Evolutionary conservation across 2,329 filamentous ascomycete species (phyloP).

Genomic region (Didymellaceae sp.): DNA sequence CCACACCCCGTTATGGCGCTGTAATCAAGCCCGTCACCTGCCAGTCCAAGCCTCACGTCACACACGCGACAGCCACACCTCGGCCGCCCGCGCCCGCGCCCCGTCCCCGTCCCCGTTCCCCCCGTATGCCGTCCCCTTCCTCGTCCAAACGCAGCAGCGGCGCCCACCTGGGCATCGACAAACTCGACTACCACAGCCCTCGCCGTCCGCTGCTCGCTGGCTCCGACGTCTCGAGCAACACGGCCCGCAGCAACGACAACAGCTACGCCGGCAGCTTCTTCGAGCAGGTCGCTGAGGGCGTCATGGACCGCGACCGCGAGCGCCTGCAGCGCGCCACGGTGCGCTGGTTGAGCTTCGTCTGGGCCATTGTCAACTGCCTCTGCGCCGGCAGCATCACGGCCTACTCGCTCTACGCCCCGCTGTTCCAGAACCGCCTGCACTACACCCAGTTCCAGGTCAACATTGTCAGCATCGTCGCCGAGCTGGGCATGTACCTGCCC

Average conservation of each 20-base stretch:
- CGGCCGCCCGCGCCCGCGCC: constrained; percentile 9
- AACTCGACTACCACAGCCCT: constrained; percentile 56
- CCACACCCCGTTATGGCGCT: not conserved
- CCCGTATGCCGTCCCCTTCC: constrained; percentile 32
- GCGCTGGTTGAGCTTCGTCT: constrained; percentile 64
- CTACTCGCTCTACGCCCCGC: constrained; percentile 90
- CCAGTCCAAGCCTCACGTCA: constrained; percentile 8
- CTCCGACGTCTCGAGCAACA: constrained; percentile 37
- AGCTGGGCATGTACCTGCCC: constrained; percentile 88
- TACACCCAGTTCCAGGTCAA: constrained; percentile 96
- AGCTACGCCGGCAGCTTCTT: constrained; percentile 63
- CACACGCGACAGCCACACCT: constrained; percentile 20
- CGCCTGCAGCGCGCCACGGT: constrained; percentile 60
- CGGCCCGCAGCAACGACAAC: constrained; percentile 49
- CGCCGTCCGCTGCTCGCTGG: constrained; percentile 52
- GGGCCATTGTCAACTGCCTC: constrained; percentile 69
- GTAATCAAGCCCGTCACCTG: not conserved
- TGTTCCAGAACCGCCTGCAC: constrained; percentile 83
- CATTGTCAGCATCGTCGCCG: constrained; percentile 83
- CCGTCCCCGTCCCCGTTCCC: constrained; percentile 26
- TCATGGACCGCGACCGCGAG: constrained; percentile 63
- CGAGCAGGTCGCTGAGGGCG: constrained; percentile 66
- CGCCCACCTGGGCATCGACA: constrained; percentile 50
- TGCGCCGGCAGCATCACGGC: constrained; percentile 91
- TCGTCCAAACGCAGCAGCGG: constrained; percentile 42